phyloP scores from a whole-genome alignment of 2,329 filamentous ascomycete species.

The Arthrobotrys sinensis region DNA sequence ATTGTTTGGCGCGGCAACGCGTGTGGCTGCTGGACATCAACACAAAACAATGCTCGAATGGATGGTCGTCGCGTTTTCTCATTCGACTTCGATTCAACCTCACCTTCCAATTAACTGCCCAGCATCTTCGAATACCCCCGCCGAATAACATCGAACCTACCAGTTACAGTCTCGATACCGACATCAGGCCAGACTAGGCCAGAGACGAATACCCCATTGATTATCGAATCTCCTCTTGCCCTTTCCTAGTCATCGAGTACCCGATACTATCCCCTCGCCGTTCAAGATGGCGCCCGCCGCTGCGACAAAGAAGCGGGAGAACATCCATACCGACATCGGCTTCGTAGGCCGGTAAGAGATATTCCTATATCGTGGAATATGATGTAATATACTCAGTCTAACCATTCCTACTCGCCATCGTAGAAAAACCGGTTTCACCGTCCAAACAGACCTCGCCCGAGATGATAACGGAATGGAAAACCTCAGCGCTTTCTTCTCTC shows the following conservation, averaged over 20 bases:
- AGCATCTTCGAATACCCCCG: slow-evolving; percentile 5
- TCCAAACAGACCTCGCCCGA: slow-evolving; percentile 79
- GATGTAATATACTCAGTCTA: neutral
- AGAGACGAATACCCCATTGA: neutral
- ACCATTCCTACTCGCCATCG: neutral
- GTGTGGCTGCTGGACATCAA: slow-evolving; percentile 22
- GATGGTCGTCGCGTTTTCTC: slow-evolving; percentile 17
- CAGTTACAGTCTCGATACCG: neutral
- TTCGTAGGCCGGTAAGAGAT: slow-evolving; percentile 50
- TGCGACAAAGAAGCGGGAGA: slow-evolving; percentile 46
- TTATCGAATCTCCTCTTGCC: neutral
- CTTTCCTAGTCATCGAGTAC: neutral
- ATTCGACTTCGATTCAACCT: slow-evolving; percentile 11
- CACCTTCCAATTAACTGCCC: slow-evolving; percentile 4
- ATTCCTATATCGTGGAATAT: neutral
- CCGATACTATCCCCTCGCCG: neutral
- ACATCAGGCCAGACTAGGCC: neutral
- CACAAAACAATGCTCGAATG: slow-evolving; percentile 16
- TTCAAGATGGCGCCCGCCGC: slow-evolving; percentile 32
- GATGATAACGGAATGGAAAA: slow-evolving; percentile 95
- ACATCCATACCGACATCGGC: slow-evolving; percentile 56
- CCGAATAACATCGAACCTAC: slow-evolving; percentile 1
- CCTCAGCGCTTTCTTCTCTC: slow-evolving; percentile 84
- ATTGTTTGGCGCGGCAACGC: slow-evolving; percentile 23
- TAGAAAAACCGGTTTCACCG: slow-evolving; percentile 89